Evolutionary conservation across 2,329 filamentous ascomycete species (phyloP).

Genomic region (Whalleya microplaca): DNA sequence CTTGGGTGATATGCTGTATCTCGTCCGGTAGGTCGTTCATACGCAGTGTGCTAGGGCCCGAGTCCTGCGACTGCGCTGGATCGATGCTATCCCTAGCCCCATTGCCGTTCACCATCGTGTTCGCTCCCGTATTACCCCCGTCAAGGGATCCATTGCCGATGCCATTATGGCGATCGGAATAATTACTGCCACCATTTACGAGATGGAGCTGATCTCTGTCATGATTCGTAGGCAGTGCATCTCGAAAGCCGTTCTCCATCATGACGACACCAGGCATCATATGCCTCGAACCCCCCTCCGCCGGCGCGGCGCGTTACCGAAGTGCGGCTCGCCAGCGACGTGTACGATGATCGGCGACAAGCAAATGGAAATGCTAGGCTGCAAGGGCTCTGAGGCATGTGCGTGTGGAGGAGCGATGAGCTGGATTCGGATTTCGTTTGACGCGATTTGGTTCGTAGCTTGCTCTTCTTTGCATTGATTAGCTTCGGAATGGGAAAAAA

Average conservation of each 20-base stretch:
- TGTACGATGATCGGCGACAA: slow-evolving; percentile 10
- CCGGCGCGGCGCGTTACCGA: slow-evolving; percentile 34
- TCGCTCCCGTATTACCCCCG: slow-evolving; percentile 30
- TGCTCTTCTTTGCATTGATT: slow-evolving; percentile 16
- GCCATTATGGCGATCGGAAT: slow-evolving; percentile 25
- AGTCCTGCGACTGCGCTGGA: slow-evolving; percentile 30
- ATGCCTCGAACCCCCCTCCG: slow-evolving; percentile 39
- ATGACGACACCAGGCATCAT: slow-evolving; percentile 57
- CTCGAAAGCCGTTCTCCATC: slow-evolving; percentile 59
- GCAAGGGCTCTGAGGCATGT: slow-evolving; percentile 27
- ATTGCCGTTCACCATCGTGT: slow-evolving; percentile 37
- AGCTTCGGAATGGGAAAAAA: slow-evolving; percentile 8
- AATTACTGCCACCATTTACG: slow-evolving; percentile 33
- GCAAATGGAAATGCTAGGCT: slow-evolving; percentile 9
- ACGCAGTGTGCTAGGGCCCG: slow-evolving; percentile 34
- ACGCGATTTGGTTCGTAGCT: slow-evolving; percentile 10
- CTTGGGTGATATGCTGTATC: slow-evolving; percentile 72
- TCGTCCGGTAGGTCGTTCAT: slow-evolving; percentile 65
- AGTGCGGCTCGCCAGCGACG: slow-evolving; percentile 23
- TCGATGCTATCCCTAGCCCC: slow-evolving; percentile 22
- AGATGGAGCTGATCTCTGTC: slow-evolving; percentile 54
- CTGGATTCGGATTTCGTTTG: not conserved
- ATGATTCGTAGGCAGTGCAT: slow-evolving; percentile 59
- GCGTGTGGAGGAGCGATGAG: slow-evolving; percentile 7
- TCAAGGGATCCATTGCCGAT: slow-evolving; percentile 14